Percentiles rank a stretch among this genome's conserved stretches.
These are phyloP conservation scores for Canna indica DNA, from an alignment of 176 grass and related monocot species.

Conservation along the genomic window DNA sequence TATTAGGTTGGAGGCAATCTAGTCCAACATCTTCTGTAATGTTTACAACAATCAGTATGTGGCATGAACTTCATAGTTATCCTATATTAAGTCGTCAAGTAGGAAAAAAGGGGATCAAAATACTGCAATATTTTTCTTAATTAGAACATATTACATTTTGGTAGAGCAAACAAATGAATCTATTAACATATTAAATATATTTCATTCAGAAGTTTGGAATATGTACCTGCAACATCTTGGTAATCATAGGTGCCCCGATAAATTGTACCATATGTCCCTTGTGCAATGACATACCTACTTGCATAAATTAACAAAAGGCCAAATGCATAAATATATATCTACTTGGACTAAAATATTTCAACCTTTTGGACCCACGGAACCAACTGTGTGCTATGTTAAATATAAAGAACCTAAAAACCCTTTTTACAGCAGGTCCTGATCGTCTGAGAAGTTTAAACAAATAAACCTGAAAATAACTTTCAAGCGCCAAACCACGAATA, in stretches of 20 bases:
- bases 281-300: conserved; percentile 59
- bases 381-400: too few relatives aligned
- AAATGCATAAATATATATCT: too few relatives aligned
- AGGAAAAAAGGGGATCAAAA: too few relatives aligned
- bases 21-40: too few relatives aligned
- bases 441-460: neutral
- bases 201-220: neutral
- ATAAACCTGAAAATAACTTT: neutral
- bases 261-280: conserved; percentile 75
- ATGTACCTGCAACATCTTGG: conserved; percentile 62
- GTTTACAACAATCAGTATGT: neutral
- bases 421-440: neutral
- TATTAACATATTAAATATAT: neutral
- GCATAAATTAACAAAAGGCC: conserved; percentile 10
- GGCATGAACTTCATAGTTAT: too few relatives aligned
- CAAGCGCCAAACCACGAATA: neutral
- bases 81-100: too few relatives aligned
- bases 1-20: too few relatives aligned
- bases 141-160: neutral
- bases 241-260: conserved; percentile 72
- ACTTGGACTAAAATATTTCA: neutral
- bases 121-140: too few relatives aligned
- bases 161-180: neutral
- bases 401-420: neutral
- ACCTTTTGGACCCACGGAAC: neutral